Evolutionary conservation across 1,139 yeast species (phyloP), one percentile per base, ranked within the genome.

Genomic region (Candida pseudoviswanathii): DNA sequence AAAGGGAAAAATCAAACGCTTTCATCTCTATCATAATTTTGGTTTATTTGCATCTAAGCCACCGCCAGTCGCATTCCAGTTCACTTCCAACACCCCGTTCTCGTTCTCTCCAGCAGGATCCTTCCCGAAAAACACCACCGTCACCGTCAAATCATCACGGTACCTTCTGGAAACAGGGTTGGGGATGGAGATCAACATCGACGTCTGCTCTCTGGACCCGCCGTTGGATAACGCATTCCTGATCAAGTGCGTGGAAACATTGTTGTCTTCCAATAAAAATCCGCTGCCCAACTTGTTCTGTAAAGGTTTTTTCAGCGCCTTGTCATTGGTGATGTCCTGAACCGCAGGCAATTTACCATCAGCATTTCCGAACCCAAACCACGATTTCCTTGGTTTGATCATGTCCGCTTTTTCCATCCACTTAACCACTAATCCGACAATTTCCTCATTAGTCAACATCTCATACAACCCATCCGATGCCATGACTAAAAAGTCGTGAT

Each of bases 401-500:
- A 87, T 79, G 56, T 85, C 82, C 60, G 86, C 85, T 54, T 80
- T 78, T 60, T 89, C 92, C 82, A 91, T 85, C 99, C 99, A 94
- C 64, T 87, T 87, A 10, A 90, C 96, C 11, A 94, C 99, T 40
- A 94, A 75, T 3, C 94, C 92, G 10, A 91, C 94, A 50, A 94
- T 91, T 63, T 94, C 97, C 63, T 90, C 97, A 65, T 92, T 92
- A 21, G 95, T 82, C 51, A 94, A 77, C 84, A 94, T 81, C 65
- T 95, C 99, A 66, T 86, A 95, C 46, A 94, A 75, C 0, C 99
- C 99, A 69, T 94, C 99, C 11, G 96, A 85, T 0, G 95, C 99
- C 82, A 95, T 76, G 22, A 95, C 96, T 68, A 94, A 72, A 60
- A 95, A 94, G 62, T 90, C 96, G 55, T 91, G 85, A 57, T 84